phyloP scores from a whole-genome alignment of 2,329 filamentous ascomycete genomes.

The Graphilbum fragrans region DNA sequence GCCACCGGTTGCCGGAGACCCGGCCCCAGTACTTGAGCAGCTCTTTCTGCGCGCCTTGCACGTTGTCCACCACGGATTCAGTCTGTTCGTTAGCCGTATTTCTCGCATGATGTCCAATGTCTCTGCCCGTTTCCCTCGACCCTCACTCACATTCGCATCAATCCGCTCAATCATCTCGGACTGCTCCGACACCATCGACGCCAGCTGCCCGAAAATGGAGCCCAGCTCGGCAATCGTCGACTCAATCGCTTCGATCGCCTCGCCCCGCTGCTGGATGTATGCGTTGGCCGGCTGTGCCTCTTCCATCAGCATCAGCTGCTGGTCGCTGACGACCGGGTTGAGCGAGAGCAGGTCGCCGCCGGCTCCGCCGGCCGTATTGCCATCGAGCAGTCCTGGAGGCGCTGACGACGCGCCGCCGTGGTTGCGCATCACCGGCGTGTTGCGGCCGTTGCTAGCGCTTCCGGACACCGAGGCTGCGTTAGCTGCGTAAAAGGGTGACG shows the following conservation, averaged over 20 bases:
- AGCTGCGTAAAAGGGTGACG: conserved; percentile 77
- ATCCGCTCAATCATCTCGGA: conserved; percentile 68
- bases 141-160: conserved; percentile 14
- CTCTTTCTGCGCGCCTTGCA: conserved; percentile 91
- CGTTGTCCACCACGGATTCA: conserved; percentile 95
- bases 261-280: conserved; percentile 87
- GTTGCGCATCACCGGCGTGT: conserved; percentile 9
- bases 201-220: conserved; percentile 45
- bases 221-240: conserved; percentile 88
- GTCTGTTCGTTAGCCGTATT: conserved; percentile 30
- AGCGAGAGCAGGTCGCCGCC: conserved; percentile 61
- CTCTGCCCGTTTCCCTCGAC: too few species aligned
- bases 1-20: conserved; percentile 89
- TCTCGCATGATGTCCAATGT: too few species aligned
- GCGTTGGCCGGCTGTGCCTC: conserved; percentile 74
- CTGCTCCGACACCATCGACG: conserved; percentile 94
- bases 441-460: conserved; percentile 33
- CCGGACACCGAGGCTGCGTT: conserved; percentile 49
- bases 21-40: conserved; percentile 93
- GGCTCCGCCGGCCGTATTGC: neutral
- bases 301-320: conserved; percentile 87
- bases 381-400: conserved; percentile 4
- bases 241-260: conserved; percentile 95
- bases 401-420: conserved; percentile 1
- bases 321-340: conserved; percentile 66